Evolutionary conservation across 2,329 filamentous ascomycete genomes (phyloP).

Genomic region (Furcasterigmium furcatum): DNA sequence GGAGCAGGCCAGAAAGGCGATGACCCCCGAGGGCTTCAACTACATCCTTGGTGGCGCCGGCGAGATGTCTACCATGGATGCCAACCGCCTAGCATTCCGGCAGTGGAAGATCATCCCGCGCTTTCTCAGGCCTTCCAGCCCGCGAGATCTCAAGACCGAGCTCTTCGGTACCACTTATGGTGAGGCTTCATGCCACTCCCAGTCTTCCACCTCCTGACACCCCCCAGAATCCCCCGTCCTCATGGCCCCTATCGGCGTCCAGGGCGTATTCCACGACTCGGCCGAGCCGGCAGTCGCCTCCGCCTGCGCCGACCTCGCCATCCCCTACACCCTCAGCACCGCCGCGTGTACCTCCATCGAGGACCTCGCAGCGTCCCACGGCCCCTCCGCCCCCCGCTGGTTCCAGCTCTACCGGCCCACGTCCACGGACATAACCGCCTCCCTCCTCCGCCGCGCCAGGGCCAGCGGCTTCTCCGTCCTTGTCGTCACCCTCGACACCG

Average conservation of each 20-base stretch:
- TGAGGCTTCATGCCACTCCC: constrained; percentile 11
- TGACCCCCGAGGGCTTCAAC: constrained; percentile 48
- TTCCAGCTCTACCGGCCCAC: constrained; percentile 65
- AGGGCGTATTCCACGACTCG: constrained; percentile 58
- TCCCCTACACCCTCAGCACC: constrained; percentile 58
- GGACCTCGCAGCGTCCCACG: constrained; percentile 53
- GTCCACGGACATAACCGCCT: constrained; percentile 56
- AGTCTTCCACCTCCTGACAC: too few species aligned
- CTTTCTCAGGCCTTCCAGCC: constrained; percentile 40
- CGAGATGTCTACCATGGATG: constrained; percentile 57
- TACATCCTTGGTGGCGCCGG: constrained; percentile 63
- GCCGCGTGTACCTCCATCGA: constrained; percentile 56
- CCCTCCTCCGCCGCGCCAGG: constrained; percentile 51
- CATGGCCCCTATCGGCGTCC: constrained; percentile 64
- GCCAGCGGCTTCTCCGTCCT: constrained; percentile 52
- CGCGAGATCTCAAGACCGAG: constrained; percentile 45
- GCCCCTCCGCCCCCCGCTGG: constrained; percentile 42
- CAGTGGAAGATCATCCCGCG: constrained; percentile 50
- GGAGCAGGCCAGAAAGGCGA: constrained; percentile 45
- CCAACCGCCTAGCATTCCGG: constrained; percentile 55
- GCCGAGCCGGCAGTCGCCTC: constrained; percentile 59
- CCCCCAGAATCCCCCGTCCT: too few species aligned
- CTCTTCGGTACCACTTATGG: constrained; percentile 49
- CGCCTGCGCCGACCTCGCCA: constrained; percentile 54
- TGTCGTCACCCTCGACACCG: constrained; percentile 61